A percentile compares a stretch with the other conserved stretches of the same genome.
Conservation (phyloP, 169 alveolate genomes). For the Cryptosporidium viatorum region DNA sequence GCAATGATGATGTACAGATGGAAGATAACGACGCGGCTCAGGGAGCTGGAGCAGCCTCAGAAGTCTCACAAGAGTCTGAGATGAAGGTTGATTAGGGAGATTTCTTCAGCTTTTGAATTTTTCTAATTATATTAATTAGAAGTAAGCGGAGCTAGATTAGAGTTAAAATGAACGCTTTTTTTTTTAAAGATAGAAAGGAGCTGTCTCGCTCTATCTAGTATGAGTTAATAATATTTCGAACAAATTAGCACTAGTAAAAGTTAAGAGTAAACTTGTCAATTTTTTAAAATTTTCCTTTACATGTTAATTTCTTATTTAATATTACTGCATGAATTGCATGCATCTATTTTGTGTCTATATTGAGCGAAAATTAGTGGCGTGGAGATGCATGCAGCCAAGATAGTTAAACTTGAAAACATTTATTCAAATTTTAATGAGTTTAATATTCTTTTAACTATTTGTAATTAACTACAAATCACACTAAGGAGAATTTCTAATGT, state of each 20-base stretch:
- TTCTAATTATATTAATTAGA: neutral
- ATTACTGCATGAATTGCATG: too few species aligned
- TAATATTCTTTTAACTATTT: too few species aligned
- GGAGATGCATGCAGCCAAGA: too few species aligned
- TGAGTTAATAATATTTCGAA: neutral
- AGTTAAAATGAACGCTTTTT: neutral
- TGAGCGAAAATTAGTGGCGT: too few species aligned
- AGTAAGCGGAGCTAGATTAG: neutral
- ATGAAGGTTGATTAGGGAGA: neutral
- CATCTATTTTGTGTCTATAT: too few species aligned
- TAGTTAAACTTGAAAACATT: too few species aligned
- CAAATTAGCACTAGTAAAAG: neutral
- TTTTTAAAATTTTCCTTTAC: too few species aligned
- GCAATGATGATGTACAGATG: neutral
- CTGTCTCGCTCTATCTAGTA: neutral
- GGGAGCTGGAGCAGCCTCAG: neutral
- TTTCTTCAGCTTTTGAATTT: neutral
- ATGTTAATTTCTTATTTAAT: too few species aligned
- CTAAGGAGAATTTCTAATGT: neutral
- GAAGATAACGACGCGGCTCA: neutral
- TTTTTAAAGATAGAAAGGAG: neutral
- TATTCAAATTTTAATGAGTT: too few species aligned
- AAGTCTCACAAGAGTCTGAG: neutral
- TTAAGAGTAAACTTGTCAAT: neutral
- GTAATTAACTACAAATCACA: neutral